phyloP scores from a whole-genome alignment of 768 basidiomycete species.

The Suillus occidentalis region DNA sequence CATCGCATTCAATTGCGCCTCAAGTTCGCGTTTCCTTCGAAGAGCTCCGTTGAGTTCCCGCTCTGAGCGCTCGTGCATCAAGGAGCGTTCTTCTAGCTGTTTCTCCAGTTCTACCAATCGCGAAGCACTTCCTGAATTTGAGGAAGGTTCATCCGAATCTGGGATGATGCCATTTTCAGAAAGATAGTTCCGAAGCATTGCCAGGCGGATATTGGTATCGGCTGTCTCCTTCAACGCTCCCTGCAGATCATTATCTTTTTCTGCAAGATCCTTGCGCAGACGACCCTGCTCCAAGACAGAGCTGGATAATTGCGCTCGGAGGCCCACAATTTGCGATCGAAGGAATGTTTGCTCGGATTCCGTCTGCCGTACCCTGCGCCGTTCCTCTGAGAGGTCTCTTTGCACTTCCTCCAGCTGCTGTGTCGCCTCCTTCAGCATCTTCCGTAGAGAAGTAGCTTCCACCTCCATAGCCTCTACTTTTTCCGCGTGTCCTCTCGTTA shows the following conservation, averaged over 20 bases:
- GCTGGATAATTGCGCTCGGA: constrained; percentile 71
- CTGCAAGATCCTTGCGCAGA: constrained; percentile 65
- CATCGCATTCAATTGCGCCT: constrained; percentile 64
- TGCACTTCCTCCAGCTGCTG: constrained; percentile 72
- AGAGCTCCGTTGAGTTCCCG: constrained; percentile 68
- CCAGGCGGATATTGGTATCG: constrained; percentile 71
- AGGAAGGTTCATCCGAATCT: constrained; percentile 67
- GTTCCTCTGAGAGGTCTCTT: constrained; percentile 64
- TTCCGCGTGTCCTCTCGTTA: constrained; percentile 74
- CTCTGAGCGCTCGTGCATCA: constrained; percentile 72
- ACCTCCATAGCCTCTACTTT: constrained; percentile 78
- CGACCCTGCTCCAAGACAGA: constrained; percentile 69
- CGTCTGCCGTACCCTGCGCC: constrained; percentile 58
- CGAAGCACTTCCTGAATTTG: constrained; percentile 36
- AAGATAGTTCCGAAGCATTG: constrained; percentile 81
- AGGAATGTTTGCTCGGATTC: constrained; percentile 65
- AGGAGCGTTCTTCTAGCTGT: constrained; percentile 70
- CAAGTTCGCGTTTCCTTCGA: constrained; percentile 72
- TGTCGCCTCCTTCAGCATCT: constrained; percentile 77
- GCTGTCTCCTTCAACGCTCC: constrained; percentile 65
- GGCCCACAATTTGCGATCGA: constrained; percentile 69
- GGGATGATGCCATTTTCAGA: constrained; percentile 83
- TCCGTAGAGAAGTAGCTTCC: constrained; percentile 72
- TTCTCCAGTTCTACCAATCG: constrained; percentile 77
- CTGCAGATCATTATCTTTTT: constrained; percentile 62